Evolutionary conservation across 2,329 filamentous ascomycete genomes (phyloP), one percentile per base, ranked within the genome.

Genomic region (Macroventuria anomochaeta): DNA sequence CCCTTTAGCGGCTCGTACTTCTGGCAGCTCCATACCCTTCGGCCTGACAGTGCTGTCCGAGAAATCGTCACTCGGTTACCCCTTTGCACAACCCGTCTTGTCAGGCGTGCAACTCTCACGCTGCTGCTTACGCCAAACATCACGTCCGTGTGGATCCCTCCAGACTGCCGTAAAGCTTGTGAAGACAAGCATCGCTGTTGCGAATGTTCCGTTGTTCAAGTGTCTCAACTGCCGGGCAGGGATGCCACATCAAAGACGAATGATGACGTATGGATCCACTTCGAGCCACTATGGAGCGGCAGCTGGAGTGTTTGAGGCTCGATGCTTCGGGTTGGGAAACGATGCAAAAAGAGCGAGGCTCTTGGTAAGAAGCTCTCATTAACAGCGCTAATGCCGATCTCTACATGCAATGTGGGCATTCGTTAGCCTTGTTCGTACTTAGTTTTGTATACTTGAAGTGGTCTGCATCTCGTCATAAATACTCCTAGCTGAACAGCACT

Each of bases 1-100:
- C 68, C 54, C 6, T 55, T 5, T 10, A 68, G 33, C 0, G 62
- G 57, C 13, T 65, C 62, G 15, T 63, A 68, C 46, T n/a, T 3
- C 7, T 0, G 63, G 64, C 8, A 68, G 29, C 21, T 53, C 48
- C 33, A 44, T 53, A n/a, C 33, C 43, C 8, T 23, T 12, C 1
- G 48, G 56, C n/a, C 56, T 38, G 17, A 29, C 1, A 5, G 38
- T 37, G 7, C 31, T 23, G 39, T 55, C 52, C 2, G 50, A 53
- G 38, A 47, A 47, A n/a, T 53, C 50, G 18, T 48, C 50, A 11
- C 29, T 39, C 8, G 39, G 7, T 15, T 46, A 26, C 1, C 38
- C 52, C 4, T 12, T 29, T 11, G 15, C 42, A 36, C 43, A 53
- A 1, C 55, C 55, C 55, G 37, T 5, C 55, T 37, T 11, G 37